A percentile compares a stretch with the other conserved stretches of the same genome.
Conservation (phyloP, 2,329 filamentous ascomycete genomes). For the Blumeria hordei region DNA sequence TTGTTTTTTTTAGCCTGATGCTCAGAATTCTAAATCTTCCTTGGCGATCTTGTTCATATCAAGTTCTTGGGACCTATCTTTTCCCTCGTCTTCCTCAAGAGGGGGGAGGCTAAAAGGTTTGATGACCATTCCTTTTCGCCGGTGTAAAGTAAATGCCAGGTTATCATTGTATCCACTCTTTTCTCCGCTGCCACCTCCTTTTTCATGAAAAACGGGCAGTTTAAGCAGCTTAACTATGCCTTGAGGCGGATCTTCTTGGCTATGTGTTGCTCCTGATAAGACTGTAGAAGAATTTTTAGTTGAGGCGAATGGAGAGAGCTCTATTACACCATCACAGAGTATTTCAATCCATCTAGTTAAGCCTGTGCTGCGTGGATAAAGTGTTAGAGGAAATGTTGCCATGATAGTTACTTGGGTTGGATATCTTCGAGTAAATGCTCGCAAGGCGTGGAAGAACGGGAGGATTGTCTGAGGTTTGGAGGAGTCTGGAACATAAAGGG, state of each 20-base stretch:
- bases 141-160: conserved; percentile 71
- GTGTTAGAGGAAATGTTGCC: conserved; percentile 52
- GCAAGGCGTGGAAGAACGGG: conserved; percentile 57
- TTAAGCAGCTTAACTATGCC: conserved; percentile 67
- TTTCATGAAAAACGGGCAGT: conserved; percentile 67
- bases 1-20: too few species aligned
- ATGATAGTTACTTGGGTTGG: conserved; percentile 42
- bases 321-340: conserved; percentile 63
- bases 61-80: too few species aligned
- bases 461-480: conserved; percentile 50
- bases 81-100: conserved; percentile 38
- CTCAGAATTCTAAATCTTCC: too few species aligned
- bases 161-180: conserved; percentile 52
- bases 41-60: too few species aligned
- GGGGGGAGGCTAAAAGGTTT: conserved; percentile 78
- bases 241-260: conserved; percentile 50
- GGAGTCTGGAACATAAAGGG: conserved; percentile 46
- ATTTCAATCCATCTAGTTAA: conserved; percentile 71
- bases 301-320: conserved; percentile 52
- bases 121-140: conserved; percentile 57
- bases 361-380: conserved; percentile 54
- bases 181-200: conserved; percentile 53
- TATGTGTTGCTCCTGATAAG: conserved; percentile 22
- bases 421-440: conserved; percentile 48
- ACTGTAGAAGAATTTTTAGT: conserved; percentile 20